These are phyloP conservation scores for Entomophthora muscae DNA, from an alignment of 371 early-diverging fungal species.

Conservation along the genomic window DNA sequence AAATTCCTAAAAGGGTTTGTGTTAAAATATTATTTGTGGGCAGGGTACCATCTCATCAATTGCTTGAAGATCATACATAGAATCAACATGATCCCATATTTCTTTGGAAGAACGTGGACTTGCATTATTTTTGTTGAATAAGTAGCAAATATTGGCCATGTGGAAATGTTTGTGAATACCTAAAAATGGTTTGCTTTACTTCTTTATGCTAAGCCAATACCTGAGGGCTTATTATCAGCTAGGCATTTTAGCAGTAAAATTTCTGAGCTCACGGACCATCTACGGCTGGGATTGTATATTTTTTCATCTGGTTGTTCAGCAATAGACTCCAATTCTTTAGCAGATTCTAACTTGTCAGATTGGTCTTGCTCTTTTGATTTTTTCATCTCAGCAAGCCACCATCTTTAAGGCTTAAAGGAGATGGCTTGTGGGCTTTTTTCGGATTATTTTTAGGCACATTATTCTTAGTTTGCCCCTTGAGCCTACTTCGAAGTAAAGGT, in stretches of 20 bases:
- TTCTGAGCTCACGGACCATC: background rate
- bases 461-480: background rate
- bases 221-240: background rate
- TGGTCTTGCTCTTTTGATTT: background rate
- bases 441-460: background rate
- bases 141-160: slow-evolving; percentile 5
- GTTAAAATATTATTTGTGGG: background rate
- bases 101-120: background rate
- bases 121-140: slow-evolving; percentile 3
- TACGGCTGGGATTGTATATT: background rate
- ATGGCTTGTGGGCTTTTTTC: background rate
- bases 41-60: background rate
- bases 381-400: background rate
- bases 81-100: background rate
- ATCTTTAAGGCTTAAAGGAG: background rate
- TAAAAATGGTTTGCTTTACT: too few species aligned
- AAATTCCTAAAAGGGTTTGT: background rate
- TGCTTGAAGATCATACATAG: slow-evolving; percentile 1
- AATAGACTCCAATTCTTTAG: background rate
- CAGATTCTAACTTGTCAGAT: background rate
- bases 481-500: background rate
- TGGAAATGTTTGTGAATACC: slow-evolving; percentile 4
- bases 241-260: slow-evolving; percentile 1
- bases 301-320: background rate
- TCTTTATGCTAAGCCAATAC: too few species aligned